These are phyloP conservation scores for Hagleromyces aurorensis DNA, from an alignment of 805 yeast genomes.

Conservation along the genomic window DNA sequence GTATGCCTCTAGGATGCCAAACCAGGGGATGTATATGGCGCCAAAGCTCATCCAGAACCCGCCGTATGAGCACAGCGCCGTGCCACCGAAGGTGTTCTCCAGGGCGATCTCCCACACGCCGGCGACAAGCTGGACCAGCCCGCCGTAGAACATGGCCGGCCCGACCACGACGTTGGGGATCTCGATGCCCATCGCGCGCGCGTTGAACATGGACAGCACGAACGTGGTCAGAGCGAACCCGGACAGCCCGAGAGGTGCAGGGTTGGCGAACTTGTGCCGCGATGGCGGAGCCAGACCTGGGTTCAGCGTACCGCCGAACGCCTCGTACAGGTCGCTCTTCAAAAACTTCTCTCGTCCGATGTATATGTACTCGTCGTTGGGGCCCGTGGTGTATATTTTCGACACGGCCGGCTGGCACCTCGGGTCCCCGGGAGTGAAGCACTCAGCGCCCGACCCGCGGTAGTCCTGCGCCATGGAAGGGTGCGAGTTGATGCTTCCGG, in stretches of 20 bases:
- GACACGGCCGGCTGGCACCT: too few species aligned
- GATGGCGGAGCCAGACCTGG: slow-evolving; percentile 61
- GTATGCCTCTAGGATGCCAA: slow-evolving; percentile 53
- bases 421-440: too few species aligned
- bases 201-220: slow-evolving; percentile 47
- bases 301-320: slow-evolving; percentile 78
- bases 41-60: slow-evolving; percentile 65
- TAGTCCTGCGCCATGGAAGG: too few species aligned
- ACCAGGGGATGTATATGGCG: slow-evolving; percentile 49
- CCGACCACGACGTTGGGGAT: slow-evolving; percentile 50
- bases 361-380: slow-evolving; percentile 55
- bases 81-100: slow-evolving; percentile 62
- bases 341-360: slow-evolving; percentile 68
- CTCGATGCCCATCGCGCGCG: slow-evolving; percentile 45
- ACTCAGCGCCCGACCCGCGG: too few species aligned
- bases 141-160: slow-evolving; percentile 56
- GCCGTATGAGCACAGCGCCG: slow-evolving; percentile 56
- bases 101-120: slow-evolving; percentile 60
- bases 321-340: slow-evolving; percentile 48
- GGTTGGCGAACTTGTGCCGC: slow-evolving; percentile 51
- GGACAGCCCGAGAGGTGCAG: slow-evolving; percentile 56
- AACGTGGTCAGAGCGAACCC: slow-evolving; percentile 60
- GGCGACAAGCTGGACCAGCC: slow-evolving; percentile 49
- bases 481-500: too few species aligned
- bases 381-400: slow-evolving; percentile 33